These are phyloP conservation scores for Ammopiptanthus mongolicus DNA, from an alignment of 306 rosid genomes.

Conservation along the genomic window DNA sequence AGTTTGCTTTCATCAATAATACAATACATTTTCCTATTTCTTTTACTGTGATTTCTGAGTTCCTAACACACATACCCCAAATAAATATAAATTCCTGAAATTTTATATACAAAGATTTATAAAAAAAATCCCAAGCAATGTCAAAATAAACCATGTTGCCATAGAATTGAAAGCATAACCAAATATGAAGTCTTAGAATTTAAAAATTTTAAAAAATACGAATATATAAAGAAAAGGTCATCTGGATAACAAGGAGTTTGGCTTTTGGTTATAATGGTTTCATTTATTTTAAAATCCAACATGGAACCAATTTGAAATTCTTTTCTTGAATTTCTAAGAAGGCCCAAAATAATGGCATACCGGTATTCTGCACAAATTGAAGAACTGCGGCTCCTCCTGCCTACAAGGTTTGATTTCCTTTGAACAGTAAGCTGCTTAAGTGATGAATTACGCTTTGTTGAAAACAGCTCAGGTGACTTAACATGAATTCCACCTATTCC, in stretches of 20 bases:
- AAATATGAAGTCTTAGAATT: not conserved
- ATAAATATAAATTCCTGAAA: constrained; percentile 2
- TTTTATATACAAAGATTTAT: not conserved
- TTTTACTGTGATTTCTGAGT: too few species aligned
- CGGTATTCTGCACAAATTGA: constrained; percentile 60
- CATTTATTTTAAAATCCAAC: not conserved
- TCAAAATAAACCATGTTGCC: not conserved
- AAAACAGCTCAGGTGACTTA: constrained; percentile 46
- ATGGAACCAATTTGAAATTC: not conserved
- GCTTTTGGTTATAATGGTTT: not conserved
- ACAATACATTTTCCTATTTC: too few species aligned
- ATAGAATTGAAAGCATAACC: not conserved
- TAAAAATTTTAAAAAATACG: not conserved
- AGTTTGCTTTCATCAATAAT: too few species aligned
- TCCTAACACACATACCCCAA: not conserved
- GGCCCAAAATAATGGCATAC: constrained; percentile 26
- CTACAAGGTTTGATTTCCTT: constrained; percentile 38
- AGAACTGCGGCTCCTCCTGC: constrained; percentile 34
- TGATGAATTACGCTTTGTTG: constrained; percentile 31
- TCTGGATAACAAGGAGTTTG: not conserved
- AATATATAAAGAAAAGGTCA: not conserved
- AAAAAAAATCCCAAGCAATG: not conserved
- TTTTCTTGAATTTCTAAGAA: not conserved
- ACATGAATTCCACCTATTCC: constrained; percentile 51
- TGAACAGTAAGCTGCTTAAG: constrained; percentile 48